Evolutionary conservation across 1,284 basidiomycete species (phyloP).

Genomic region (Cutaneotrichosporon spelunceum): DNA sequence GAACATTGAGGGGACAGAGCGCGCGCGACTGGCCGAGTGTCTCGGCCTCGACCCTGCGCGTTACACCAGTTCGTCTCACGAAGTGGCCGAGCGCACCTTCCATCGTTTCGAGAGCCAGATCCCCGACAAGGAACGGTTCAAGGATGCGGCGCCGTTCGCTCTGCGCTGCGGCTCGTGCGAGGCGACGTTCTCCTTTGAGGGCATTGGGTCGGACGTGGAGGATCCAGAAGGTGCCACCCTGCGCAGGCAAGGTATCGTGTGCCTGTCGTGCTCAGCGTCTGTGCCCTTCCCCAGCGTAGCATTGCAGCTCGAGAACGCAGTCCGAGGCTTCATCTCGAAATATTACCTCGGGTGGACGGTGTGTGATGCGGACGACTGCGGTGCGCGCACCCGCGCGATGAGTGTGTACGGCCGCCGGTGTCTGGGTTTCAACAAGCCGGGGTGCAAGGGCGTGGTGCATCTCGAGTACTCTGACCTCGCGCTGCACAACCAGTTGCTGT

Average conservation of each 20-base stretch:
- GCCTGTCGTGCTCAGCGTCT: constrained; percentile 59
- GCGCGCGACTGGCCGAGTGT: constrained; percentile 86
- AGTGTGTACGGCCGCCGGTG: constrained; percentile 84
- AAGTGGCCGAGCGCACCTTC: constrained; percentile 67
- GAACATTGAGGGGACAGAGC: constrained; percentile 92
- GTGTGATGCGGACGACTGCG: constrained; percentile 84
- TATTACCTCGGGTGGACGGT: constrained; percentile 89
- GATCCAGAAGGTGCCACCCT: constrained; percentile 58
- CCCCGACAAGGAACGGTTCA: constrained; percentile 82
- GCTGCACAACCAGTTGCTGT: constrained; percentile 83
- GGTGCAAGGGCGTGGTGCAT: constrained; percentile 66
- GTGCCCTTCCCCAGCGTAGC: constrained; percentile 65
- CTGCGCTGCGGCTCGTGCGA: constrained; percentile 73
- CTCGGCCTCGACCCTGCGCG: constrained; percentile 87
- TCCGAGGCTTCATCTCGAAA: constrained; percentile 68
- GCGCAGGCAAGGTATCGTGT: constrained; percentile 56
- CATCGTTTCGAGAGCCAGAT: constrained; percentile 84
- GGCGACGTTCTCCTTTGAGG: constrained; percentile 62
- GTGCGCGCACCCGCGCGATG: constrained; percentile 77
- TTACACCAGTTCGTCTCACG: constrained; percentile 59
- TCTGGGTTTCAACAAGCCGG: constrained; percentile 55
- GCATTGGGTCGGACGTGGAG: constrained; percentile 51
- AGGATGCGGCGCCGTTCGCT: constrained; percentile 64
- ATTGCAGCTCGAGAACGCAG: constrained; percentile 80
- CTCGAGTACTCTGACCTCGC: constrained; percentile 82